Evolutionary conservation across 2,329 filamentous ascomycete genomes (phyloP).

Genomic region (Alternaria angustiovoidea): DNA sequence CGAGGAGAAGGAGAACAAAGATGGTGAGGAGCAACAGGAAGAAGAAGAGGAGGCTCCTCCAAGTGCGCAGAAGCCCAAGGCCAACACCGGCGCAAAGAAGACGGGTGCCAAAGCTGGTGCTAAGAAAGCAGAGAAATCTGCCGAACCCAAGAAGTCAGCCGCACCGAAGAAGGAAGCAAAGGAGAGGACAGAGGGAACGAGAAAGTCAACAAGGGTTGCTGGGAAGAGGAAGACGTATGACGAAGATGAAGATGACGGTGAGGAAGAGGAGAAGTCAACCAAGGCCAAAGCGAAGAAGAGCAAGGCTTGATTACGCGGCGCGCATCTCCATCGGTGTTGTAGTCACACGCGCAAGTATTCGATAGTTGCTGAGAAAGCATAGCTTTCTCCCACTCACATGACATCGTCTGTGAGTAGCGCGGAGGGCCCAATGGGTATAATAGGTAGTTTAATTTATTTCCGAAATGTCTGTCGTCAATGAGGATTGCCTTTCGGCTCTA

Average conservation of each 20-base stretch:
- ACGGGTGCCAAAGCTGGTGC: constrained; percentile 23
- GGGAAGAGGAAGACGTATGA: constrained; percentile 34
- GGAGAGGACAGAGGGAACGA: constrained; percentile 30
- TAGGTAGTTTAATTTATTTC: background rate
- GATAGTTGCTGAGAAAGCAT: background rate
- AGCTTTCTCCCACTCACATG: background rate
- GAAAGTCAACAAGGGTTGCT: constrained; percentile 27
- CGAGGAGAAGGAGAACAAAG: constrained; percentile 14
- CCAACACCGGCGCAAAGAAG: constrained; percentile 29
- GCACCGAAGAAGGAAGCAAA: constrained; percentile 21
- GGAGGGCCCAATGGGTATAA: background rate
- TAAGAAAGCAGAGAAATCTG: constrained; percentile 24
- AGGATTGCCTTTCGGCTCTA: background rate
- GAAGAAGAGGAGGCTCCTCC: constrained; percentile 23
- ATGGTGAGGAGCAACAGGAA: background rate
- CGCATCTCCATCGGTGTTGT: background rate
- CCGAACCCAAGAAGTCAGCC: constrained; percentile 4
- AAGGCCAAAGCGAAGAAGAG: constrained; percentile 29
- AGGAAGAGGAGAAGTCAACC: constrained; percentile 22
- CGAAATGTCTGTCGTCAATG: background rate
- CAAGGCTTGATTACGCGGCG: constrained; percentile 10
- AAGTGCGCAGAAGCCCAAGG: constrained; percentile 34
- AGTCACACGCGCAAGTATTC: background rate
- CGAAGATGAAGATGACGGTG: constrained; percentile 21
- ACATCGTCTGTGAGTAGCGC: background rate